Conservation (phyloP, 2,329 filamentous ascomycete species). For the Zasmidium cellare region DNA sequence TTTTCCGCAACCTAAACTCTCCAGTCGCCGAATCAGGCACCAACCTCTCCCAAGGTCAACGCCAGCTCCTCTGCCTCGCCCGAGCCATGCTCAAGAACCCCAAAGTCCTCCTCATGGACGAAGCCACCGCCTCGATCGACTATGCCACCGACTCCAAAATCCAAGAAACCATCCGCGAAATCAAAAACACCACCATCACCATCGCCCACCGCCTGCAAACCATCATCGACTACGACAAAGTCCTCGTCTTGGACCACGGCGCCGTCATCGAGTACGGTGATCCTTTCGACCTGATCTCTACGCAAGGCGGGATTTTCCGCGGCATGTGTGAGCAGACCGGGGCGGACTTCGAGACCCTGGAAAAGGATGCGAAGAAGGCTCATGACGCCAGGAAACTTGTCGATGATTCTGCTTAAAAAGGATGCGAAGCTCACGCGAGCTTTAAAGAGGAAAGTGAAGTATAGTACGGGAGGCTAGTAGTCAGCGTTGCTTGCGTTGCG, state of each 20-base stretch:
- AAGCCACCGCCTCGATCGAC: constrained; percentile 96
- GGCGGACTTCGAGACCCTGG: constrained; percentile 56
- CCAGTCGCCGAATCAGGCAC: constrained; percentile 85
- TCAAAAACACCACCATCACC: constrained; percentile 89
- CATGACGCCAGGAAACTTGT: constrained; percentile 44
- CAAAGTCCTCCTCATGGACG: constrained; percentile 97
- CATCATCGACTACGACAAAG: constrained; percentile 97
- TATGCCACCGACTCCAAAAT: constrained; percentile 95
- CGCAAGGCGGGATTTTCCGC: constrained; percentile 65
- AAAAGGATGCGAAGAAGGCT: constrained; percentile 57
- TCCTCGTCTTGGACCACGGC: constrained; percentile 89
- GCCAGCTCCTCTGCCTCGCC: constrained; percentile 90
- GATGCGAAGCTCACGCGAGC: background rate
- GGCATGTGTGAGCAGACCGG: constrained; percentile 70
- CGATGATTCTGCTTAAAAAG: constrained; percentile 28
- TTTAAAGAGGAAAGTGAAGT: too few species aligned
- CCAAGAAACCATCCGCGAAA: constrained; percentile 91
- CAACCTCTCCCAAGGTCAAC: constrained; percentile 93
- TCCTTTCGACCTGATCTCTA: constrained; percentile 76
- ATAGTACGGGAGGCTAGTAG: too few species aligned
- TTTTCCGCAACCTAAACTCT: constrained; percentile 85
- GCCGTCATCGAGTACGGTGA: constrained; percentile 86
- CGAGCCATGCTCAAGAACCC: constrained; percentile 88
- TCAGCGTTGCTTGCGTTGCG: too few species aligned
- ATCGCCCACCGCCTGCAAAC: constrained; percentile 95